Evolutionary conservation across 2,329 filamentous ascomycete species (phyloP), one percentile per base, ranked within the genome.

Genomic region (Sporothrix phasma): DNA sequence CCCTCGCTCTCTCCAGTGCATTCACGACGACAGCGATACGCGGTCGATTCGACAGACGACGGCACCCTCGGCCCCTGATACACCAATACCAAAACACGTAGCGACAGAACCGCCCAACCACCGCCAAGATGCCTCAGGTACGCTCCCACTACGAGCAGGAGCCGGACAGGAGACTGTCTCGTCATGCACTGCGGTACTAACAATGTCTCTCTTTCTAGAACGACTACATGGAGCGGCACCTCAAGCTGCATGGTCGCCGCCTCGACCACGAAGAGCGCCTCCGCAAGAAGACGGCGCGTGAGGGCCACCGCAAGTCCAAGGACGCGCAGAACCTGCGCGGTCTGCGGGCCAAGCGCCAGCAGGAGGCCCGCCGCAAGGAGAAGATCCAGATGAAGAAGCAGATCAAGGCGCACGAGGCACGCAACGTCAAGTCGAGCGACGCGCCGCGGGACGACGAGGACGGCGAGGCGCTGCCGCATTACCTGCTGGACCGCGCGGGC

Each of bases 351-450:
- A 99, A 99, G 82, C 81, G 96, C 72, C 88, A 94, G 80, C 88
- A 93, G 76, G 88, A 97, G 84, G 91, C 92, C 81, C 86, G 94
- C 29, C 90, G 92, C 80, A 89, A 92, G 76, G 92, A 99, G 82
- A 99, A 99, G 88, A 96, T 96, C 74, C 91, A 96, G 83, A 92
- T 96, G 88, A 89, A 88, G 78, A 96, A 96, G 83, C 81, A 87
- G 73, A 95, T 99, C 84, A 90, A 89, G 78, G 89, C 90, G 51
- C 90, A 96, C 80, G 94, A 99, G 78, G 90, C 97, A 81, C 88
- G 91, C 78, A 95, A 97, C 74, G 87, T 97, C 81, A 96, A 97
- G 79, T 90, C 89, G 8, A 80, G 84, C 37, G 68, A 69, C 64
- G 87, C 88, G 63, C 66, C 67, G n/a, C 62, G 61, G 13, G 86